A percentile compares a stretch with the other conserved stretches of the same genome.
Evolutionary conservation across 2,329 filamentous ascomycete species (phyloP).

Genomic region (Penicillium sp.): DNA sequence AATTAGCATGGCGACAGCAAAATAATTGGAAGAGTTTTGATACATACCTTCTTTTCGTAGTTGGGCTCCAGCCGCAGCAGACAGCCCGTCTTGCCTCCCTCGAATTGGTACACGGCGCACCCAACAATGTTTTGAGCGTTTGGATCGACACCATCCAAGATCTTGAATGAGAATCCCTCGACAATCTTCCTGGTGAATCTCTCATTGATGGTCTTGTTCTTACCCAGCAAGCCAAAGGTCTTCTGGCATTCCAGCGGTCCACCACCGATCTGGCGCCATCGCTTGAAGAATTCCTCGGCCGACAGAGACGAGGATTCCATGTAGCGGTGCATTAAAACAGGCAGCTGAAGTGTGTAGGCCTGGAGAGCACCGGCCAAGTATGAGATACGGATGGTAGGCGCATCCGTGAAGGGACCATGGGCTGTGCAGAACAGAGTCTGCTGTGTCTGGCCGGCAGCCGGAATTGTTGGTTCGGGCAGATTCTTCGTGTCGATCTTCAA

Average conservation of each 20-base stretch:
- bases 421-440: slow-evolving; percentile 94
- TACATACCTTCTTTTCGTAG: slow-evolving; percentile 73
- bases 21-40: not conserved
- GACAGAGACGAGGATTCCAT: slow-evolving; percentile 85
- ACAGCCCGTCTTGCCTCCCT: slow-evolving; percentile 87
- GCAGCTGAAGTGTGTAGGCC: slow-evolving; percentile 81
- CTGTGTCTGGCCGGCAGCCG: slow-evolving; percentile 67
- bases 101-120: slow-evolving; percentile 65
- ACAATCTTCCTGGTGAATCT: slow-evolving; percentile 63
- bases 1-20: slow-evolving; percentile 9
- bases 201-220: slow-evolving; percentile 58
- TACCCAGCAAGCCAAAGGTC: slow-evolving; percentile 63
- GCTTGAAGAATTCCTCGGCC: slow-evolving; percentile 93
- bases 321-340: slow-evolving; percentile 83
- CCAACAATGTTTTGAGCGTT: slow-evolving; percentile 92
- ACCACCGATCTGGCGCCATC: slow-evolving; percentile 96
- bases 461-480: slow-evolving; percentile 73
- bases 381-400: slow-evolving; percentile 84
- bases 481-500: slow-evolving; percentile 81
- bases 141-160: slow-evolving; percentile 77
- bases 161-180: slow-evolving; percentile 79
- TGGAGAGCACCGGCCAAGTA: slow-evolving; percentile 91
- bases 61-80: slow-evolving; percentile 90
- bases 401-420: slow-evolving; percentile 67
- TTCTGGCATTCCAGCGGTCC: slow-evolving; percentile 76